These are phyloP conservation scores for Collybia sordida DNA, from an alignment of 768 basidiomycete genomes.

Conservation along the genomic window DNA sequence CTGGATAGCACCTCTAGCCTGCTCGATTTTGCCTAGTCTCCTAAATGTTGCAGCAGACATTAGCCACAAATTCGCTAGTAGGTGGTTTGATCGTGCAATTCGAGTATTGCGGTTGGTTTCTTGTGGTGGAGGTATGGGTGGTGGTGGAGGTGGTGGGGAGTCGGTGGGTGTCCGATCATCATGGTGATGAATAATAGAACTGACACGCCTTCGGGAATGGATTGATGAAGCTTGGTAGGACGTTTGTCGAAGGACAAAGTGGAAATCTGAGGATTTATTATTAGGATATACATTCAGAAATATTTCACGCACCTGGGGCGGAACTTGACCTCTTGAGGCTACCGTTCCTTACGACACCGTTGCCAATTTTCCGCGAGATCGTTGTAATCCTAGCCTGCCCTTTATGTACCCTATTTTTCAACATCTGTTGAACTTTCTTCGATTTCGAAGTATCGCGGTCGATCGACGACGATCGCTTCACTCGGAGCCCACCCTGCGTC, in stretches of 20 bases:
- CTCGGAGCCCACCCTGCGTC: conserved; percentile 6
- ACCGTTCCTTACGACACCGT: conserved; percentile 60
- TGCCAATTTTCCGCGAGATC: conserved; percentile 75
- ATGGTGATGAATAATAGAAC: conserved; percentile 44
- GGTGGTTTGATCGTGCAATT: conserved; percentile 56
- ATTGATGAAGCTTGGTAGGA: conserved; percentile 79
- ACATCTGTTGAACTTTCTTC: conserved; percentile 74
- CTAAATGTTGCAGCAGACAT: conserved; percentile 95
- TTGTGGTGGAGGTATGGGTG: conserved; percentile 37
- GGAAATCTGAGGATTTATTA: conserved; percentile 51
- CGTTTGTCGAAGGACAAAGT: conserved; percentile 58
- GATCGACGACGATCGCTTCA: conserved; percentile 38
- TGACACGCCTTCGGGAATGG: conserved; percentile 69
- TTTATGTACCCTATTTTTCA: conserved; percentile 74
- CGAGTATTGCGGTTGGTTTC: conserved; percentile 39
- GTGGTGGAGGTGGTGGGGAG: conserved; percentile 41
- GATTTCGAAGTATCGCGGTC: conserved; percentile 53
- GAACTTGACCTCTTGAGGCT: conserved; percentile 61
- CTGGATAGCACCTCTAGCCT: conserved; percentile 87
- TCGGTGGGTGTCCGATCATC: conserved; percentile 35
- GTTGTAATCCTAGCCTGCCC: conserved; percentile 71
- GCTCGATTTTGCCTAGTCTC: conserved; percentile 84
- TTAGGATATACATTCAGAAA: background rate
- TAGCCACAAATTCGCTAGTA: conserved; percentile 88
- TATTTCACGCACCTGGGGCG: conserved; percentile 56